Evolutionary conservation across 495 filamentous ascomycete species (phyloP).

Genomic region (Halenospora varia): DNA sequence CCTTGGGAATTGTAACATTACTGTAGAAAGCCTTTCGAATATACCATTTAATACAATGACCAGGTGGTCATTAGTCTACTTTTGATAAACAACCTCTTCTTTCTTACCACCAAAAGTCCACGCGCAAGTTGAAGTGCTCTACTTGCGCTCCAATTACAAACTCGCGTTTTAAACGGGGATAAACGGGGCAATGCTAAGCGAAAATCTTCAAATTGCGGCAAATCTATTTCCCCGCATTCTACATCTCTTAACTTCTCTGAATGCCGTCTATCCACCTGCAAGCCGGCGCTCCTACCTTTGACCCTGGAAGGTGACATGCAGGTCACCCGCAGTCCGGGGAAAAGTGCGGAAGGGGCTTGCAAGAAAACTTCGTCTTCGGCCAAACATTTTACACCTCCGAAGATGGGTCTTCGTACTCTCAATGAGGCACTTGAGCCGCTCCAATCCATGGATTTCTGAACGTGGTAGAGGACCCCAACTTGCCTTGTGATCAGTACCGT

Average conservation of each 20-base stretch:
- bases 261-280: background rate
- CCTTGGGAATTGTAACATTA: conserved; percentile 15
- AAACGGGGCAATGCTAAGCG: background rate
- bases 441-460: background rate
- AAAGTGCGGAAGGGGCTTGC: background rate
- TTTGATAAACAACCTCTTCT: no score
- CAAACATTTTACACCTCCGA: background rate
- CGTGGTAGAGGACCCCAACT: background rate
- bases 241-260: background rate
- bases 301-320: background rate
- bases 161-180: background rate
- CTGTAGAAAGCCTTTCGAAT: conserved; percentile 20
- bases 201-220: no score
- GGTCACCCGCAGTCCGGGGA: background rate
- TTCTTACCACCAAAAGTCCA: no score
- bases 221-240: background rate
- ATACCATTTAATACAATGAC: conserved; percentile 17
- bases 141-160: no score
- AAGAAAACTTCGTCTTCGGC: background rate
- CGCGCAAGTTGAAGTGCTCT: no score
- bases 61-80: background rate
- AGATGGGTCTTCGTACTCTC: background rate
- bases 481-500: background rate
- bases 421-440: background rate
- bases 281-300: background rate